A percentile compares a stretch with the other conserved stretches of the same genome.
phyloP scores from a whole-genome alignment of 352 stramenopile genomes.

The Phytophthora pinifolia region DNA sequence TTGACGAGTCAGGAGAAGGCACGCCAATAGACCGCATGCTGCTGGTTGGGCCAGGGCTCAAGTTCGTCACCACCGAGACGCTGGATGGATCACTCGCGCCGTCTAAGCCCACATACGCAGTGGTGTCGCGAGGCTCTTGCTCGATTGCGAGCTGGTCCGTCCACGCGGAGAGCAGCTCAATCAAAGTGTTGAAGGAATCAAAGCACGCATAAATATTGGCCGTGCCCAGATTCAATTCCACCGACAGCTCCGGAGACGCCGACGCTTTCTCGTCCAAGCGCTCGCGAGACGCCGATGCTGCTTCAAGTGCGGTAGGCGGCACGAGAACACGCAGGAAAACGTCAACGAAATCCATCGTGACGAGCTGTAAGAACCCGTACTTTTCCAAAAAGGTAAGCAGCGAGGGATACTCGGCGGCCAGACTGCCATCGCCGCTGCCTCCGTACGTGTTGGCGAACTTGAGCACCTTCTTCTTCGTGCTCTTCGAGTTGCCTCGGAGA shows the following conservation, averaged over 20 bases:
- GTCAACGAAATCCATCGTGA: conserved; percentile 86
- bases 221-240: conserved; percentile 82
- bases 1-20: conserved; percentile 15
- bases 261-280: conserved; percentile 40
- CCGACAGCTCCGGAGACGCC: conserved; percentile 68
- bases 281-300: conserved; percentile 11
- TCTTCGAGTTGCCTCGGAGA: conserved; percentile 16
- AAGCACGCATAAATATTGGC: conserved; percentile 90
- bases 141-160: conserved; percentile 67
- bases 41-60: conserved; percentile 34
- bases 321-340: conserved; percentile 78
- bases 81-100: conserved; percentile 52
- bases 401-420: conserved; percentile 57
- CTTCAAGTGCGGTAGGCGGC: conserved; percentile 30
- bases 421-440: conserved; percentile 12
- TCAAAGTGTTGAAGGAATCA: conserved; percentile 87
- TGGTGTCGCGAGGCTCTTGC: conserved; percentile 67
- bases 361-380: conserved; percentile 79
- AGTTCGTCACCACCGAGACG: conserved; percentile 78
- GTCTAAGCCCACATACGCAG: conserved; percentile 78
- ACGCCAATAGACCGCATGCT: conserved; percentile 27
- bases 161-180: conserved; percentile 72
- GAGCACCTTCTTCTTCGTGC: conserved; percentile 41
- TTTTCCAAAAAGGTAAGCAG: conserved; percentile 81
- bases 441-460: conserved; percentile 40